Conservation (phyloP, 164 flowering plant genomes). For the Euptelea pleiosperma region DNA sequence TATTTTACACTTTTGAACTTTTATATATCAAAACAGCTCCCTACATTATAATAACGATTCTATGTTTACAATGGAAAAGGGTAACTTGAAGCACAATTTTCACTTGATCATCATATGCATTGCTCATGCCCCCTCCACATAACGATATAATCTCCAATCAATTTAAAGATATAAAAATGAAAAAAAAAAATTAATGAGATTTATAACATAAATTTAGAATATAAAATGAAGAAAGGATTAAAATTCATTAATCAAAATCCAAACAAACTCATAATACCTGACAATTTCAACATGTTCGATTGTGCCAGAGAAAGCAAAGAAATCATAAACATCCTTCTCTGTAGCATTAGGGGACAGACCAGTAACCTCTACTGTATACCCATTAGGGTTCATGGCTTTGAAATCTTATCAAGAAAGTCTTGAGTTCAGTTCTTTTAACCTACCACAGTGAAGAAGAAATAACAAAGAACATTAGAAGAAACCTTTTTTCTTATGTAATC, state of each 20-base stretch:
- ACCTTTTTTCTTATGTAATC: too few species aligned
- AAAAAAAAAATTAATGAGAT: too few species aligned
- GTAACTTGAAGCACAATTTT: too few species aligned
- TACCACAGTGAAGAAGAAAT: neutral
- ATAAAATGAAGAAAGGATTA: neutral
- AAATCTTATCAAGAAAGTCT: neutral
- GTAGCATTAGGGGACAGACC: constrained; percentile 69
- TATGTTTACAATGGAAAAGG: too few species aligned
- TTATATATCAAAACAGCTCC: too few species aligned
- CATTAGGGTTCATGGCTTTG: constrained; percentile 44
- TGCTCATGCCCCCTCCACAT: too few species aligned
- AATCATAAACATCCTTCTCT: constrained; percentile 70
- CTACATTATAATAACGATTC: too few species aligned
- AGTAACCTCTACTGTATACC: constrained; percentile 65
- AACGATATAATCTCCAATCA: too few species aligned
- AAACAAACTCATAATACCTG: constrained; percentile 39
- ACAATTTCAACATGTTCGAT: constrained; percentile 72
- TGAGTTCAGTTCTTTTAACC: neutral
- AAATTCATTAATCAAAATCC: neutral
- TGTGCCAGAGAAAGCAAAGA: constrained; percentile 67
- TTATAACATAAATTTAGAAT: neutral
- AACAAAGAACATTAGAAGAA: neutral
- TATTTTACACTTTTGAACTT: too few species aligned
- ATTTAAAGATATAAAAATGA: too few species aligned
- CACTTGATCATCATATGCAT: too few species aligned